phyloP scores from a whole-genome alignment of 2,329 filamentous ascomycete species.

The Furcasterigmium furcatum region DNA sequence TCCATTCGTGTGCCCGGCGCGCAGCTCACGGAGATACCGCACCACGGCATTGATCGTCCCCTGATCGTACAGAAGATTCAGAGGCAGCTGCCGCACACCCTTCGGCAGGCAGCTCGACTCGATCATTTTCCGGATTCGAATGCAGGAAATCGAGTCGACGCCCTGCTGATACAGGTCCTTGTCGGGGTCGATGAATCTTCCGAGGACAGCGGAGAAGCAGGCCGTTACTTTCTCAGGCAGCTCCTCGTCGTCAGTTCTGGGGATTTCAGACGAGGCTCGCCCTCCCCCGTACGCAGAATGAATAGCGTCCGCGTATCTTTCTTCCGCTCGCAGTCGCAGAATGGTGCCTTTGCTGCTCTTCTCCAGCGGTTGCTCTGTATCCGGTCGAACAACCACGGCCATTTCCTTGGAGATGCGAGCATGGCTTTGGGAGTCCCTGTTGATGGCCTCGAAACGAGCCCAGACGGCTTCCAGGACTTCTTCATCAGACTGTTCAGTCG shows the following conservation, averaged over 20 bases:
- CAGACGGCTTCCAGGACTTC: conserved; percentile 37
- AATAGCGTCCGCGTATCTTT: conserved; percentile 43
- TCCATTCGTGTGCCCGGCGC: background rate
- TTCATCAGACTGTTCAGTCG: conserved; percentile 20
- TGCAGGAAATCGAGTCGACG: conserved; percentile 57
- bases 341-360: conserved; percentile 64
- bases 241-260: no score
- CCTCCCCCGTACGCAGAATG: conserved; percentile 36
- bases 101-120: conserved; percentile 17
- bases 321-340: conserved; percentile 47
- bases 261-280: conserved; percentile 9
- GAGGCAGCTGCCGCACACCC: conserved; percentile 31
- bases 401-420: conserved; percentile 46
- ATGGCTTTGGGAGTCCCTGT: conserved; percentile 45
- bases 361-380: conserved; percentile 30
- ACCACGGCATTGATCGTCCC: conserved; percentile 40
- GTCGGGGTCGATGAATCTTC: conserved; percentile 23
- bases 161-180: conserved; percentile 55
- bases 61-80: conserved; percentile 58
- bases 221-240: conserved; percentile 19
- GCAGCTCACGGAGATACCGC: conserved; percentile 16
- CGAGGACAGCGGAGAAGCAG: conserved; percentile 26
- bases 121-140: conserved; percentile 42
- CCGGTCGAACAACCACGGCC: conserved; percentile 40
- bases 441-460: conserved; percentile 43